These are phyloP conservation scores for Trypanosoma scelopori DNA, from an alignment of 208 protist species.

Conservation along the genomic window DNA sequence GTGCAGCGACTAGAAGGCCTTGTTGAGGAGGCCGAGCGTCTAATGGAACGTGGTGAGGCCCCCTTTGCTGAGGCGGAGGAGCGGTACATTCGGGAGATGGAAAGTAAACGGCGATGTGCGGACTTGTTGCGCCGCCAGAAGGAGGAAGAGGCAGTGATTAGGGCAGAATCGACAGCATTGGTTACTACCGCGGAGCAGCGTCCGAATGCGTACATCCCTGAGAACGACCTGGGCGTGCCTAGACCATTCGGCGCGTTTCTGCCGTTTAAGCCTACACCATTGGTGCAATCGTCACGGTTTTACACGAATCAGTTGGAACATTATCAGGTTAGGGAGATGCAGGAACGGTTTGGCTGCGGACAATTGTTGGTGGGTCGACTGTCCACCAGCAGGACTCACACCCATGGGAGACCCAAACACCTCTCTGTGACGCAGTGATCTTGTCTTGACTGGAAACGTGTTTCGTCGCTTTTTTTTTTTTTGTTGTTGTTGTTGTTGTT, in stretches of 20 bases:
- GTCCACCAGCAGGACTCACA: background rate
- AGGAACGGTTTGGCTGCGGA: background rate
- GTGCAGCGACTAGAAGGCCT: conserved; percentile 74
- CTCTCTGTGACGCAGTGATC: conserved; percentile 16
- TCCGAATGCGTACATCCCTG: conserved; percentile 90
- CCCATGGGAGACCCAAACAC: background rate
- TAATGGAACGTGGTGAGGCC: conserved; percentile 73
- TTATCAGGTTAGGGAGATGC: conserved; percentile 13
- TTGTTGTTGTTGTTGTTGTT: conserved; percentile 21
- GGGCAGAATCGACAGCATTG: conserved; percentile 17
- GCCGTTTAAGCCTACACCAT: conserved; percentile 55
- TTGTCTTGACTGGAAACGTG: background rate
- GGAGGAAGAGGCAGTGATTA: conserved; percentile 35
- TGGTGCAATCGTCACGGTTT: conserved; percentile 24
- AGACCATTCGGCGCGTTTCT: conserved; percentile 81
- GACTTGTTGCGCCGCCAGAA: conserved; percentile 52
- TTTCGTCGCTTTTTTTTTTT: background rate
- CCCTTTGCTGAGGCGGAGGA: conserved; percentile 81
- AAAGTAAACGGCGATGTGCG: conserved; percentile 59
- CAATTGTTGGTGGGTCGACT: conserved; percentile 1
- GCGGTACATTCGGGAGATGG: conserved; percentile 67
- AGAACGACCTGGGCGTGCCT: conserved; percentile 83
- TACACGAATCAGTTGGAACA: conserved; percentile 16
- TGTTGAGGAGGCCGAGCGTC: conserved; percentile 78
- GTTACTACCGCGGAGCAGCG: conserved; percentile 78